phyloP scores from a whole-genome alignment of 148 eudicot genomes.

The Vaccinium darrowii region DNA sequence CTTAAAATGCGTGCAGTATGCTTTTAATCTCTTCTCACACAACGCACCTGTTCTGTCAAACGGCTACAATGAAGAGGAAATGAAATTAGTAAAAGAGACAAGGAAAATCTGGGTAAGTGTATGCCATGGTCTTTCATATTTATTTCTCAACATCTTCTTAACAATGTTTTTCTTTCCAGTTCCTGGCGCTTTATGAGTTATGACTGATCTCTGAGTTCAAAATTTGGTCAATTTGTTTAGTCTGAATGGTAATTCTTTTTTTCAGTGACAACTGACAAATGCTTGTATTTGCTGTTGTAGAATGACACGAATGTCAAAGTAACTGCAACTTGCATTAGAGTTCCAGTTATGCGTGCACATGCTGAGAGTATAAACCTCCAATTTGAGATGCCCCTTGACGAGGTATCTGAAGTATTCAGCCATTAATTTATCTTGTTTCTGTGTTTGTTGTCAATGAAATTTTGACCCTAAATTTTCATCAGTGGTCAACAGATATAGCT shows the following conservation, averaged over 20 bases:
- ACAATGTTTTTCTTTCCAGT: background rate
- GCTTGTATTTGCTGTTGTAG: constrained; percentile 32
- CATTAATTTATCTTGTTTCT: background rate
- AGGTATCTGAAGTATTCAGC: constrained; percentile 44
- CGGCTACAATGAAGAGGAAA: constrained; percentile 98
- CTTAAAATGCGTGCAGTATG: constrained; percentile 68
- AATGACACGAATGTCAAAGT: constrained; percentile 67
- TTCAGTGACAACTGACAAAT: background rate
- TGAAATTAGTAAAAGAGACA: constrained; percentile 96
- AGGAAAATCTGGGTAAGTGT: constrained; percentile 95
- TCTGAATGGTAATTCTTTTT: background rate
- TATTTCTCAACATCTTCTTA: background rate
- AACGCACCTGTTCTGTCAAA: constrained; percentile 87
- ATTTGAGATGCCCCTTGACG: constrained; percentile 86
- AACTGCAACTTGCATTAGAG: constrained; percentile 86
- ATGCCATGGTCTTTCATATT: background rate
- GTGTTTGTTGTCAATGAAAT: background rate
- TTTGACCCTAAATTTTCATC: background rate
- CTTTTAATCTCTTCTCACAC: constrained; percentile 96
- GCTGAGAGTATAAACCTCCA: constrained; percentile 96
- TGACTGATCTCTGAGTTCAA: background rate
- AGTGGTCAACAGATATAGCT: background rate
- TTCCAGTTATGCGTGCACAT: constrained; percentile 93
- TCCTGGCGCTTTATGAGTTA: background rate
- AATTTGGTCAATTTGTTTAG: constrained; percentile 6